phyloP scores from a whole-genome alignment of 768 basidiomycete species.

The Trametes elegans region DNA sequence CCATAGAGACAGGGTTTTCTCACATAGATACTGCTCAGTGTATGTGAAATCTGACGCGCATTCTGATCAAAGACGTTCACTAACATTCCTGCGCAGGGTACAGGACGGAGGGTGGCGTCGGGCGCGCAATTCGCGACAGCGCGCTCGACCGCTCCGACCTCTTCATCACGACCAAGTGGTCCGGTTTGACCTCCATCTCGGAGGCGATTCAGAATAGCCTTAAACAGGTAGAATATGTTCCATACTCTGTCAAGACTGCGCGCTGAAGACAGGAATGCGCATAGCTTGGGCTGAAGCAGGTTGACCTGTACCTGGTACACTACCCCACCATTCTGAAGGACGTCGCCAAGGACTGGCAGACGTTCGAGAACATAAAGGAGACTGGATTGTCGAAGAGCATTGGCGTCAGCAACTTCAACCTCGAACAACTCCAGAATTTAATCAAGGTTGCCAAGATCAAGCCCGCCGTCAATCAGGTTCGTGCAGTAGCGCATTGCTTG shows the following conservation, averaged over 20 bases:
- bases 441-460: constrained; percentile 49
- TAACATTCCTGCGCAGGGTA: too few relatives aligned
- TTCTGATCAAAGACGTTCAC: too few relatives aligned
- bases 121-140: constrained; percentile 35
- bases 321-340: constrained; percentile 33
- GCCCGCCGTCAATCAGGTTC: constrained; percentile 74
- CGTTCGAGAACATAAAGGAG: constrained; percentile 54
- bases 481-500: neutral
- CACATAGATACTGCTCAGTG: constrained; percentile 65
- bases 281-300: constrained; percentile 57
- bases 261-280: neutral
- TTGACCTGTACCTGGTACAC: constrained; percentile 76
- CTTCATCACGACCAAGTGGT: constrained; percentile 49
- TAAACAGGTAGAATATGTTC: constrained; percentile 37
- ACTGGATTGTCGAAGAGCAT: constrained; percentile 51
- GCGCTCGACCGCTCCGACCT: constrained; percentile 35
- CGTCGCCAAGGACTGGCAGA: constrained; percentile 46
- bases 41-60: neutral
- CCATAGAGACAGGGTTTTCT: constrained; percentile 56
- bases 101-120: constrained; percentile 38
- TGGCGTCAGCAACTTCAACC: constrained; percentile 67
- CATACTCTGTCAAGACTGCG: too few relatives aligned
- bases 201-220: constrained; percentile 48
- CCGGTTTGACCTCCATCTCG: constrained; percentile 35
- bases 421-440: constrained; percentile 50